These are phyloP conservation scores for Pulveroboletus sp. DNA, from an alignment of 768 basidiomycete genomes.

Conservation along the genomic window DNA sequence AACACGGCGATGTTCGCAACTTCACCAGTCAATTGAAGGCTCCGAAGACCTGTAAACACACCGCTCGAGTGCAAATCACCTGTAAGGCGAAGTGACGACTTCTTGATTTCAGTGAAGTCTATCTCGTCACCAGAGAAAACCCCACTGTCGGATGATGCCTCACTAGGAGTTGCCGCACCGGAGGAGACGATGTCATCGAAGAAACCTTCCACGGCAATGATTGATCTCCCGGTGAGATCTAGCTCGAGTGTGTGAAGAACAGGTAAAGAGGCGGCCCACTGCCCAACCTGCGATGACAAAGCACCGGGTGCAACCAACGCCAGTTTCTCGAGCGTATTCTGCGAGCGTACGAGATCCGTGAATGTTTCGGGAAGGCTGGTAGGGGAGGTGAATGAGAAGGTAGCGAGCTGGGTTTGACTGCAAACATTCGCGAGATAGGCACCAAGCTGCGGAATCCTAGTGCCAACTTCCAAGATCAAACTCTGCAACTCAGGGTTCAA, in stretches of 20 bases:
- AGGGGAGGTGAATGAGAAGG: constrained; percentile 66
- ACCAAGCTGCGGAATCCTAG: constrained; percentile 53
- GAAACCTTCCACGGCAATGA: constrained; percentile 73
- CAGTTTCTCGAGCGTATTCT: constrained; percentile 57
- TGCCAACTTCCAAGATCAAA: constrained; percentile 58
- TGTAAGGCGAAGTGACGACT: constrained; percentile 60
- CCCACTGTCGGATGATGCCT: constrained; percentile 69
- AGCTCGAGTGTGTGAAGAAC: constrained; percentile 59
- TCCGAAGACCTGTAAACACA: constrained; percentile 54
- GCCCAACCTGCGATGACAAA: constrained; percentile 62
- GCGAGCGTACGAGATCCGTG: constrained; percentile 57
- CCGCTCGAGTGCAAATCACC: constrained; percentile 53
- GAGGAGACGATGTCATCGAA: constrained; percentile 68
- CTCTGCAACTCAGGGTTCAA: constrained; percentile 57
- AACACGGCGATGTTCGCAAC: constrained; percentile 67
- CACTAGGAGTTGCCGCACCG: constrained; percentile 67
- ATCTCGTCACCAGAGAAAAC: constrained; percentile 74
- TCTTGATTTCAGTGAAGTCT: constrained; percentile 72
- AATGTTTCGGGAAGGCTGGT: constrained; percentile 68
- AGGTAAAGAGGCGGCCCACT: constrained; percentile 65
- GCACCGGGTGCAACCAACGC: constrained; percentile 72
- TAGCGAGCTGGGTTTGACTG: constrained; percentile 55
- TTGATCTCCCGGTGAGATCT: constrained; percentile 64
- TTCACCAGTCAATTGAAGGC: constrained; percentile 65
- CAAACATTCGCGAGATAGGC: constrained; percentile 63